phyloP scores from a whole-genome alignment of 805 yeast species.

The Myxozyma mucilagina region DNA sequence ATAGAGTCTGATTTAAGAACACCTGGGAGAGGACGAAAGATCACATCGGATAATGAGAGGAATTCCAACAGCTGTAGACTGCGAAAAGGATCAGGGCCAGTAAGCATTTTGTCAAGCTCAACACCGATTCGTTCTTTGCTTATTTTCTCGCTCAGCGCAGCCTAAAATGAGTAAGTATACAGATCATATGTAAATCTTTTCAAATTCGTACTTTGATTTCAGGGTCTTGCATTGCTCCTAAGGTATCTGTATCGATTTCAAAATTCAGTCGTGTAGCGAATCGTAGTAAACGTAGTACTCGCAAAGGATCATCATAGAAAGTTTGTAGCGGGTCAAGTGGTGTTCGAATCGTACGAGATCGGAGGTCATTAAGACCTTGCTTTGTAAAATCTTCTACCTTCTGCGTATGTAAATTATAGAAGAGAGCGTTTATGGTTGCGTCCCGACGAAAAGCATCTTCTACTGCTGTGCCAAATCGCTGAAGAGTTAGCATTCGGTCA shows the following conservation, averaged over 20 bases:
- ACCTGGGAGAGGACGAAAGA: slow-evolving; percentile 25
- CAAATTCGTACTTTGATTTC: slow-evolving; percentile 47
- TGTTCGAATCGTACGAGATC: slow-evolving; percentile 72
- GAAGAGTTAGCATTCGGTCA: background rate
- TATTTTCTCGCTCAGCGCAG: slow-evolving; percentile 67
- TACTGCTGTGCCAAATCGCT: slow-evolving; percentile 81
- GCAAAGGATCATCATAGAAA: slow-evolving; percentile 88
- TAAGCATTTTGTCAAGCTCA: slow-evolving; percentile 76
- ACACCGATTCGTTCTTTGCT: slow-evolving; percentile 88
- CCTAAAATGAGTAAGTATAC: slow-evolving; percentile 3
- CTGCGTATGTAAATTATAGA: slow-evolving; percentile 71
- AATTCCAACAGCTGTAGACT: slow-evolving; percentile 30
- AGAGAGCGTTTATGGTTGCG: slow-evolving; percentile 91
- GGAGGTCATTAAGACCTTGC: slow-evolving; percentile 70
- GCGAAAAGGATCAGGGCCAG: slow-evolving; percentile 37
- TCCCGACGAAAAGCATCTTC: slow-evolving; percentile 93
- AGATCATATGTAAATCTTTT: background rate
- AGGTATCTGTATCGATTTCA: slow-evolving; percentile 53
- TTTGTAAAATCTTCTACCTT: slow-evolving; percentile 84
- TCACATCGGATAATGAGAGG: slow-evolving; percentile 10
- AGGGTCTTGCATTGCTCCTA: slow-evolving; percentile 60
- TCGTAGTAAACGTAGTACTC: slow-evolving; percentile 81
- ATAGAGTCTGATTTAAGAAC: background rate
- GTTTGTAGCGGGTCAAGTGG: slow-evolving; percentile 86
- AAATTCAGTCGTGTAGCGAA: slow-evolving; percentile 82